Conservation (phyloP, 441 rosid species). For the Erodium trifolium region DNA sequence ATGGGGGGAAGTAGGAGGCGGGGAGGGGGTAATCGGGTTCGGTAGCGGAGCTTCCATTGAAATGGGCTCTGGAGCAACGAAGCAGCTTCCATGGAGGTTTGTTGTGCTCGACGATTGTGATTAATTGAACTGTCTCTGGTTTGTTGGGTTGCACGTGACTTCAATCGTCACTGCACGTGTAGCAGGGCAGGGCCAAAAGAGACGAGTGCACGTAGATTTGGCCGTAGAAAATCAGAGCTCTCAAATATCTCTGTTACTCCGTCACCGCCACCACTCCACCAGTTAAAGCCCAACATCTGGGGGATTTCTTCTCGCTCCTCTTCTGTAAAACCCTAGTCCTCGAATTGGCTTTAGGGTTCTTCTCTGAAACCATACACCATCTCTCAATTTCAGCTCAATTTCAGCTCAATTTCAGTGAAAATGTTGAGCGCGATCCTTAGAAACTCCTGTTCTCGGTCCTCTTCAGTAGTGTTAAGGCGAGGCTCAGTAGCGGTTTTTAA, state of each 20-base stretch:
- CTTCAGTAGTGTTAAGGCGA: neutral
- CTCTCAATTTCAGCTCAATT: no score
- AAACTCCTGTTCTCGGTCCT: neutral
- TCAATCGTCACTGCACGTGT: no score
- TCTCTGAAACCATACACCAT: neutral
- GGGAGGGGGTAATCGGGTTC: no score
- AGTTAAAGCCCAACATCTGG: neutral
- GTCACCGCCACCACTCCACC: neutral
- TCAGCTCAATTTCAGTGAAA: neutral
- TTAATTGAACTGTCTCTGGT: no score
- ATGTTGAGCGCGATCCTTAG: constrained; percentile 1
- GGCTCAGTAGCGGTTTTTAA: neutral
- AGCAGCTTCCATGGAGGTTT: no score
- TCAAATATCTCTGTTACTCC: neutral
- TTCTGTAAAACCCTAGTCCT: neutral
- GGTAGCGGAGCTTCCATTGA: no score
- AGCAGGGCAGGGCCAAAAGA: neutral
- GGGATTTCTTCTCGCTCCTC: neutral
- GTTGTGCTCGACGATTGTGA: no score
- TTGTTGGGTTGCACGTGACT: no score
- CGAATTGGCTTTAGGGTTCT: neutral
- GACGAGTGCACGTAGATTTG: neutral
- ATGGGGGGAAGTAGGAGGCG: no score
- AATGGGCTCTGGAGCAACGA: no score
- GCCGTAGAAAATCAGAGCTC: neutral